Evolutionary conservation across 768 basidiomycete species (phyloP), one percentile per base, ranked within the genome.

Genomic region (Podaxis sp.): DNA sequence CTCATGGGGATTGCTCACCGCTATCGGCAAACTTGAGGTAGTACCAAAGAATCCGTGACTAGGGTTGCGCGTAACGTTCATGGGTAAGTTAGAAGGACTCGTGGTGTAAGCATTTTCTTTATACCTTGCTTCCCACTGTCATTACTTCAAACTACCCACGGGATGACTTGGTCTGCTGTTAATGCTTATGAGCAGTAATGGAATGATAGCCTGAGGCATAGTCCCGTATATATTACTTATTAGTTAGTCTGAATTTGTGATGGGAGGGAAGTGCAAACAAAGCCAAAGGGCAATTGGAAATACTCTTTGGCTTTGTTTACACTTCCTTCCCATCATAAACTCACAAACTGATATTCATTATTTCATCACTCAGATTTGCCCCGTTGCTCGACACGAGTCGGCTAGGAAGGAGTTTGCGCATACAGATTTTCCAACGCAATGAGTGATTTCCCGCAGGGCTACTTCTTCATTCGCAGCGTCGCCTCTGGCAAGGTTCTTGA

Each of bases 401-500:
- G n/a, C n/a, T n/a, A n/a, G n/a, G n/a, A n/a, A n/a, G n/a, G n/a
- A n/a, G n/a, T n/a, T n/a, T n/a, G n/a, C n/a, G n/a, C n/a, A n/a
- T n/a, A n/a, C n/a, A n/a, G n/a, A n/a, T n/a, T n/a, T n/a, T n/a
- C n/a, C n/a, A n/a, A n/a, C n/a, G n/a, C n/a, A n/a, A 41, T 41
- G 40, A 12, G 12, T 10, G 37, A 37, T 12, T 54, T 54, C 53
- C 53, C 53, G 8, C 6, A 5, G 2, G 33, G 53, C 22, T 20
- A 30, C 2, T 54, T 54, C 36, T 38, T 54, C 33, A 54, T 54
- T 37, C 53, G 53, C 53, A 54, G 22, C n/a, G 53, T 54, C 20
- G 30, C 30, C 3, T 54, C 53, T 36, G 33, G 33, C n/a, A 10
- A 15, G 15, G 53, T 54, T 1, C 36, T 54, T 17, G 53, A 54